Percentiles rank a stretch among this genome's conserved stretches.
Evolutionary conservation across 1,284 basidiomycete species (phyloP).

Genomic region (Cerioporus squamosus): DNA sequence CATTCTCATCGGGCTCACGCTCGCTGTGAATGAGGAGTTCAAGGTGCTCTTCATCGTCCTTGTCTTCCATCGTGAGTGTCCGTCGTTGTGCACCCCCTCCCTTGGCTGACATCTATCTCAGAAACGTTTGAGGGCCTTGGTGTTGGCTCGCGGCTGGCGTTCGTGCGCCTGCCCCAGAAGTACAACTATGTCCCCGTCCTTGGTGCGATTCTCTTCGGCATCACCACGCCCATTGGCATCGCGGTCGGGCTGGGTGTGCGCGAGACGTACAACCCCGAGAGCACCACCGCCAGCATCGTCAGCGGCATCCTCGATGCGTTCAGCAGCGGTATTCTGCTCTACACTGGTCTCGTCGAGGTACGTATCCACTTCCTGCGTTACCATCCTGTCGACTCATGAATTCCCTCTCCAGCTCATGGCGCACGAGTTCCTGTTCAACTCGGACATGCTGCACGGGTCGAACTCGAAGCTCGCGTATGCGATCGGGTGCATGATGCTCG

Average conservation of each 20-base stretch:
- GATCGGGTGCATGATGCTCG: conserved; percentile 73
- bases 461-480: conserved; percentile 71
- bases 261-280: conserved; percentile 80
- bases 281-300: conserved; percentile 76
- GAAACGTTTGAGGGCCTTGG: conserved; percentile 93
- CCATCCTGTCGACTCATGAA: conserved; percentile 5
- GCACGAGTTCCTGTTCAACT: conserved; percentile 91
- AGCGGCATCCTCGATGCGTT: conserved; percentile 86
- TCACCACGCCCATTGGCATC: conserved; percentile 86
- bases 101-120: conserved; percentile 35
- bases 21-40: conserved; percentile 86
- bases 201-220: conserved; percentile 73
- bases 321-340: conserved; percentile 88
- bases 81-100: not conserved
- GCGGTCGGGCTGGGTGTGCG: conserved; percentile 87
- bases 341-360: conserved; percentile 91
- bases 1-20: conserved; percentile 90
- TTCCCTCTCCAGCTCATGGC: conserved; percentile 67
- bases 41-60: conserved; percentile 89
- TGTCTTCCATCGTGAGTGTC: conserved; percentile 80
- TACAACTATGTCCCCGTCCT: conserved; percentile 67
- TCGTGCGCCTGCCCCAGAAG: conserved; percentile 62
- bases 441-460: conserved; percentile 76
- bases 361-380: conserved; percentile 5
- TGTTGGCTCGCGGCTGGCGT: conserved; percentile 84